Conservation (phyloP, 2,329 filamentous ascomycete species). For the Aspergillus calidoustus region DNA sequence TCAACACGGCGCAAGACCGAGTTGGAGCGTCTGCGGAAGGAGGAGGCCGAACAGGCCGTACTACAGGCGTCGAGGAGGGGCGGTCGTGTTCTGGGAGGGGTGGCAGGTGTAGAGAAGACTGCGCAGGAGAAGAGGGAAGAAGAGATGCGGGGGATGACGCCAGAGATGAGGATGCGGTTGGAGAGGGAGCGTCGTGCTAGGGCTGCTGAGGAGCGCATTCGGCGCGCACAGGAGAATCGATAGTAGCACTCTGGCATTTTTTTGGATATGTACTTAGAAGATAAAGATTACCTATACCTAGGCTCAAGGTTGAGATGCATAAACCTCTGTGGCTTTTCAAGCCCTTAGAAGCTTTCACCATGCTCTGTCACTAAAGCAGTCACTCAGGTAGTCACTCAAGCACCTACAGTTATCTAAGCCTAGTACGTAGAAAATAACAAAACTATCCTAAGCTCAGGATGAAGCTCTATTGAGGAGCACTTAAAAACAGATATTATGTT, state of each 20-base stretch:
- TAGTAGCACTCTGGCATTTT: background rate
- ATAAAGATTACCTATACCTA: background rate
- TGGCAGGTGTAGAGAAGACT: slow-evolving; percentile 70
- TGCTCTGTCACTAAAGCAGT: too few relatives aligned
- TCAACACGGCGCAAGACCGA: slow-evolving; percentile 73
- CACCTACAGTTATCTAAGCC: too few relatives aligned
- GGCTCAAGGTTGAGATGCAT: background rate
- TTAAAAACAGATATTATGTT: too few relatives aligned
- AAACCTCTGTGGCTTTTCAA: too few relatives aligned
- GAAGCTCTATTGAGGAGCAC: too few relatives aligned
- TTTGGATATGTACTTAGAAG: background rate
- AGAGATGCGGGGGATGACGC: slow-evolving; percentile 80
- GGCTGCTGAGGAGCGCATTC: slow-evolving; percentile 87
- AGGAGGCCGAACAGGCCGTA: slow-evolving; percentile 55
- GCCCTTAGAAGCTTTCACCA: too few relatives aligned
- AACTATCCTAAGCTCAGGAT: too few relatives aligned
- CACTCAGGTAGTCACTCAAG: too few relatives aligned
- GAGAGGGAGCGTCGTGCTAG: slow-evolving; percentile 89
- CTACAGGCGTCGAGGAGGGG: slow-evolving; percentile 56
- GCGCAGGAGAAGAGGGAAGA: slow-evolving; percentile 82
- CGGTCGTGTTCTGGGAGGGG: slow-evolving; percentile 60
- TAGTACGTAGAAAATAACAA: too few relatives aligned
- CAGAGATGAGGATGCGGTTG: slow-evolving; percentile 81
- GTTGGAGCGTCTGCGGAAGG: slow-evolving; percentile 70
- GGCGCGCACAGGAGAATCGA: slow-evolving; percentile 60